Evolutionary conservation across 192 early-diverging fungal species (phyloP), one percentile per base, ranked within the genome.

Genomic region (Dimargaris cristalligena): DNA sequence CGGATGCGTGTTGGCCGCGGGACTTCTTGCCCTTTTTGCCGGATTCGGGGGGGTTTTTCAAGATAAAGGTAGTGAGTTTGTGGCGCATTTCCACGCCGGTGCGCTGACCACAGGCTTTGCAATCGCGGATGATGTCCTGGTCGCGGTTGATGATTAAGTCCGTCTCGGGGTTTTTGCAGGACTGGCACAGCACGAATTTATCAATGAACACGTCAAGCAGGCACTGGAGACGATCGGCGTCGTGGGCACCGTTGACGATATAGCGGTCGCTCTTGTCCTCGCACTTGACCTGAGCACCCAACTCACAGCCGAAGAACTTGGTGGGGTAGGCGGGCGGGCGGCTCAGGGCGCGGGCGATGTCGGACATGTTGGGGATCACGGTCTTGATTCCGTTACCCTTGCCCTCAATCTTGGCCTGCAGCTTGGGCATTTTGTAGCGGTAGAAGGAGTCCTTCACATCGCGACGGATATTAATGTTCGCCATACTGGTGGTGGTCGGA

Each of bases 361-460:
- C 91, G 33, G 81, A 62, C 86, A 99, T 96, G 81, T 99, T 99
- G 58, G 88, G 86, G 63, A 99, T 77, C 48, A 94, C 90, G 8
- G 95, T 99, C 74, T 99, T 99, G 74, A 99, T 97, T 60, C 94
- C 94, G 77, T 99, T 99, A 48, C 95, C 95, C 71, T 88, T 90
- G 62, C 95, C 95, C 69, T 99, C 95, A 49, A 97, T 84, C 81
- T 88, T 88, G 63, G 76, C 73, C 62, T 78, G 70, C 46, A 97
- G 76, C 60, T 79, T 83, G 34, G 93, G 95, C 95, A 99, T 99
- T 76, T 94, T 97, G 84, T 99, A 99, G 48, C 95, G 88, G 78
- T 97, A 93, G 69, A 91, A 99, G 70, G 84, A 75, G 80, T 98
- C 94, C 60, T 84, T 78, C 60, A 85, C 80, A 70, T 92, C 88